A percentile compares a stretch with the other conserved stretches of the same genome.
Conservation (phyloP, 345 rosid genomes). For the Salix viminalis region DNA sequence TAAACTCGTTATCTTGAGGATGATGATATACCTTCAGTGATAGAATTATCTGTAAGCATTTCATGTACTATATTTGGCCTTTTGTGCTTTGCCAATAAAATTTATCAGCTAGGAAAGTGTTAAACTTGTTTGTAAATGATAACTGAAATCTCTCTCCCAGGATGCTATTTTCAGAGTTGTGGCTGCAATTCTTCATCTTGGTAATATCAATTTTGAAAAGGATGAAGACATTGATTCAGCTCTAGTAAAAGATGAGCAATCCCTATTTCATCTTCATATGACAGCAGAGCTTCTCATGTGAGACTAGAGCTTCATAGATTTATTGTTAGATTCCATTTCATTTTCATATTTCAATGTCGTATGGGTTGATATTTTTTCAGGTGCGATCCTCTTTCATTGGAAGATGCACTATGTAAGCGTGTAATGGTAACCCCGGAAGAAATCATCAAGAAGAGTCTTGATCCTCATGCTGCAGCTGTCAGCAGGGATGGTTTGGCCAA, state of each 20-base stretch:
- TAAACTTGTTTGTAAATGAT: not conserved
- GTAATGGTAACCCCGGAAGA: constrained; percentile 85
- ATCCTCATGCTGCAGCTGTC: constrained; percentile 63
- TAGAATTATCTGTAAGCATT: not conserved
- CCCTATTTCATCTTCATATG: constrained; percentile 72
- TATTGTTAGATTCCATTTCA: constrained; percentile 15
- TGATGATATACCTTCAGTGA: not conserved
- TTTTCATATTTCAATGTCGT: not conserved
- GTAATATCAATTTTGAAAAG: constrained; percentile 63
- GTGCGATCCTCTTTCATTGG: constrained; percentile 63
- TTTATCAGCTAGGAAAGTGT: not conserved
- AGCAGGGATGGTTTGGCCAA: constrained; percentile 93
- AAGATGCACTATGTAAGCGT: constrained; percentile 77
- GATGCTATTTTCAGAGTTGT: constrained; percentile 78
- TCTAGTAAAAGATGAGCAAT: constrained; percentile 49
- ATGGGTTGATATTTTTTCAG: constrained; percentile 34
- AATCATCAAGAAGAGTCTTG: constrained; percentile 72
- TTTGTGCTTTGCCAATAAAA: not conserved
- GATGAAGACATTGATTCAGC: constrained; percentile 69
- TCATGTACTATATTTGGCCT: constrained; percentile 1
- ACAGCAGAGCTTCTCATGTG: constrained; percentile 80
- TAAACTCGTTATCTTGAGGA: not conserved
- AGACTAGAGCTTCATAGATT: constrained; percentile 12
- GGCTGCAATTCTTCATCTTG: constrained; percentile 93
- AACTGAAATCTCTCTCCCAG: constrained; percentile 24